These are phyloP conservation scores for Botrytis pseudocinerea DNA, from an alignment of 2,329 filamentous ascomycete species.

Conservation along the genomic window DNA sequence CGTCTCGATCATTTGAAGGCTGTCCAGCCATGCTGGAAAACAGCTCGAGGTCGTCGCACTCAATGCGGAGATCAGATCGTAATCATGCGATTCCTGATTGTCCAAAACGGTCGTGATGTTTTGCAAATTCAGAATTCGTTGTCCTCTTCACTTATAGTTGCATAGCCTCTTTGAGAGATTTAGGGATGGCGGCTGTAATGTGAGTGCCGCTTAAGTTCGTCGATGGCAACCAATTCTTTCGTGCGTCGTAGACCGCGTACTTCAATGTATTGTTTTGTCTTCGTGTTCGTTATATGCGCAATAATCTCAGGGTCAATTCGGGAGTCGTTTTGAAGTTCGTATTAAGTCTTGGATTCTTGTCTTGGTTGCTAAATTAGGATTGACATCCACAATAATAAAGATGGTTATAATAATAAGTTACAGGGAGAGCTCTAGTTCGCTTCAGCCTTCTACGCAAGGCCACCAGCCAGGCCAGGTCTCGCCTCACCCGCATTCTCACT, in stretches of 20 bases:
- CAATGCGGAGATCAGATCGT: conserved; percentile 29
- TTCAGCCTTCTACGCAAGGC: conserved; percentile 15
- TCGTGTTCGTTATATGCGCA: neutral
- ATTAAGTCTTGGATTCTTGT: conserved; percentile 18
- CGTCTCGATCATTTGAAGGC: conserved; percentile 49
- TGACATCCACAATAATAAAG: conserved; percentile 21
- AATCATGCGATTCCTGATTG: conserved; percentile 28
- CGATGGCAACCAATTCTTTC: conserved; percentile 13
- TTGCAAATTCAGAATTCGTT: neutral
- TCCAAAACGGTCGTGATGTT: neutral
- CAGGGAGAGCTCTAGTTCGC: conserved; percentile 16
- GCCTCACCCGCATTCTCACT: conserved; percentile 11
- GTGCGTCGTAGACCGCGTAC: neutral
- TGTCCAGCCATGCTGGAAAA: conserved; percentile 60
- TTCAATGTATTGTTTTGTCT: neutral
- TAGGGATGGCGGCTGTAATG: conserved; percentile 11
- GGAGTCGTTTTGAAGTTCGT: conserved; percentile 12
- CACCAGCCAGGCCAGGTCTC: neutral
- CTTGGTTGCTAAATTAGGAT: conserved; percentile 23
- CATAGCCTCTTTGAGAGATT: conserved; percentile 30
- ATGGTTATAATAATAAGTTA: conserved; percentile 1
- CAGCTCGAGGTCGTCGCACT: conserved; percentile 36
- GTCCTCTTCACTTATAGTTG: conserved; percentile 15
- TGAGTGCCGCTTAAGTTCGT: conserved; percentile 3
- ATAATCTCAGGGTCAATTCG: neutral